Evolutionary conservation across 169 alveolate genomes (phyloP), one percentile per base, ranked within the genome.

Genomic region (Plasmodium gaboni): DNA sequence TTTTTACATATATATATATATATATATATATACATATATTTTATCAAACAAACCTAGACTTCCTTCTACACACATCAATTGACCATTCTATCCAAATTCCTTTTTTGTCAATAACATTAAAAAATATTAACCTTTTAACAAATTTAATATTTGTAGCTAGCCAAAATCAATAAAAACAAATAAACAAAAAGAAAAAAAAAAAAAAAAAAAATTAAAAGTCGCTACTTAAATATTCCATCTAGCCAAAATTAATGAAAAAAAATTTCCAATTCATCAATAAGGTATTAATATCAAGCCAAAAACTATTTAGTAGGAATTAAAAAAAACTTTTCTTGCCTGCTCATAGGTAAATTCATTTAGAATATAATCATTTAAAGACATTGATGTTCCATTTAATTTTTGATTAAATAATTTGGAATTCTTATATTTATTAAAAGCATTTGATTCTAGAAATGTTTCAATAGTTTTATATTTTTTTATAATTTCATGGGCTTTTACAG

Each of bases 401-500:
- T 69, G 86, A 19, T 70, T 53, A 64, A 83, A 83, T 42, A 68
- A 17, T 38, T 83, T 83, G 63, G 91, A 68, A 83, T 83, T 83
- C 7, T 55, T 68, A 55, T 69, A 83, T 61, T 83, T 83, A 38
- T 83, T 60, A 83, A 83, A 83, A 19, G 91, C 80, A 38, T 48
- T 83, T 1, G 91, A 83, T 64, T 83, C 71, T 60, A 83, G 70
- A 68, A 83, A 83, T 6, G 63, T 69, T 44, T 98, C 99, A 70
- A 98, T 92, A 26, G 92, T 95, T 55, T 94, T 93, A 88, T 95
- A 94, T 83, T 98, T 97, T 74, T 95, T 76, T 1, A 98, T 94
- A 71, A 97, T 92, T 57, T 95, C 95, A 92, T 94, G 97, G 10
- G 99, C 99, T n/a, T 97, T 98, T 51, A 93, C 93, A 46, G 99